These are phyloP conservation scores for Ceriops zippeliana DNA, from an alignment of 345 rosid genomes.

Conservation along the genomic window DNA sequence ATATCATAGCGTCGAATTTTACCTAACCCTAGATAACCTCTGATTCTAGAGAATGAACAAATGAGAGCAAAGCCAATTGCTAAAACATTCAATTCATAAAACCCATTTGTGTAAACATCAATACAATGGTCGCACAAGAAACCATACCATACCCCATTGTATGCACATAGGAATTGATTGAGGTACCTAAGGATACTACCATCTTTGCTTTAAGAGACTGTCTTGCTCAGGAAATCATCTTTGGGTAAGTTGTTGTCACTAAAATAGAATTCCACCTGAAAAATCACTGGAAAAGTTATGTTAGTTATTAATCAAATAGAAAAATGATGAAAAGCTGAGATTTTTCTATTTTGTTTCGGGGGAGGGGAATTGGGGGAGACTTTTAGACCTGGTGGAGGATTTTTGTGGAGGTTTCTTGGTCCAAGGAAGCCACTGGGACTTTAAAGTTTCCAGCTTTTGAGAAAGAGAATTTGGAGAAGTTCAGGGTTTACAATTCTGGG, in stretches of 20 bases:
- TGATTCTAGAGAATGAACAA: slow-evolving; percentile 43
- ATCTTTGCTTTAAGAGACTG: slow-evolving; percentile 31
- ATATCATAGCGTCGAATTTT: slow-evolving; percentile 26
- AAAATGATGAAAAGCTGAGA: no score
- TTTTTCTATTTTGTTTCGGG: no score
- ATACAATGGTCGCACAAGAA: no score
- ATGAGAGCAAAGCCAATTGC: slow-evolving; percentile 42
- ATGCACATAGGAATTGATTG: not conserved
- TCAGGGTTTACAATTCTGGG: no score
- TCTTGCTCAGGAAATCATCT: slow-evolving; percentile 29
- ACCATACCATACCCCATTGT: no score
- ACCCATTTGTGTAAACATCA: no score
- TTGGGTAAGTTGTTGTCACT: slow-evolving; percentile 38
- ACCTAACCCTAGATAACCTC: slow-evolving; percentile 35
- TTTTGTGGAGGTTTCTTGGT: slow-evolving; percentile 11
- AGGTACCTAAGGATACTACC: slow-evolving; percentile 32
- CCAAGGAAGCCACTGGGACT: not conserved
- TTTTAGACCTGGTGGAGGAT: slow-evolving; percentile 9
- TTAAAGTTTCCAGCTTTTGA: no score
- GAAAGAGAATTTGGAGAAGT: no score
- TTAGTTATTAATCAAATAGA: not conserved
- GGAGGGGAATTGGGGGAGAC: no score
- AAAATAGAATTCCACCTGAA: slow-evolving; percentile 41
- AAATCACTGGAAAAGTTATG: not conserved
- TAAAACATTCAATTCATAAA: not conserved